Conservation (phyloP, 768 basidiomycete species). For the Kwoniella pini region DNA sequence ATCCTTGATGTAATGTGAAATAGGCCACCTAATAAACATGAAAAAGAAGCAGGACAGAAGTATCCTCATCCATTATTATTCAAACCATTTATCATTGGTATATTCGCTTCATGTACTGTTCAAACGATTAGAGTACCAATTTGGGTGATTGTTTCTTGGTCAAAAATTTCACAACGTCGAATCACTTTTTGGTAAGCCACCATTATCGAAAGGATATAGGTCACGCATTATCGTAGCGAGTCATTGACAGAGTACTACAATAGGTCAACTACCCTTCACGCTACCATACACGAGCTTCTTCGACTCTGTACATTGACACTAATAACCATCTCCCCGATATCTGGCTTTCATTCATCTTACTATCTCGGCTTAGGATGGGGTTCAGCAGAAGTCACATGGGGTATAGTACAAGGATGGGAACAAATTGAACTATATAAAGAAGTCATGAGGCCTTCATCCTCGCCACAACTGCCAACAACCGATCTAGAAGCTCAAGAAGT, state of each 20-base stretch:
- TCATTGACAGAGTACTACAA: neutral
- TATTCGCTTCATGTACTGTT: conserved; percentile 48
- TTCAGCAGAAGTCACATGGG: conserved; percentile 49
- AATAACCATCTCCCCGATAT: conserved; percentile 38
- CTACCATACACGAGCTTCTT: conserved; percentile 44
- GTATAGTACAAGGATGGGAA: conserved; percentile 51
- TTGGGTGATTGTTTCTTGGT: conserved; percentile 34
- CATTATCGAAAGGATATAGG: neutral
- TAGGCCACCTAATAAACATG: conserved; percentile 50
- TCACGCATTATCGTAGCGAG: too few species aligned
- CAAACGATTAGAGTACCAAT: conserved; percentile 46
- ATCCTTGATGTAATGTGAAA: too few species aligned
- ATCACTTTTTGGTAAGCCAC: conserved; percentile 31
- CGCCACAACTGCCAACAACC: neutral
- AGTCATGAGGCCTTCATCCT: conserved; percentile 32
- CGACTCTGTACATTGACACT: conserved; percentile 44
- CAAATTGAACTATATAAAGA: conserved; percentile 49
- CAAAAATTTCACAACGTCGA: conserved; percentile 9
- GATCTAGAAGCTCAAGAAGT: conserved; percentile 9
- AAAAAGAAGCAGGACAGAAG: conserved; percentile 41
- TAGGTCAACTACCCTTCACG: conserved; percentile 47
- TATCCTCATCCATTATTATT: conserved; percentile 50
- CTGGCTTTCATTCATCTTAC: conserved; percentile 50
- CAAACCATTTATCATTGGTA: conserved; percentile 45
- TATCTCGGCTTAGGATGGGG: conserved; percentile 54